Evolutionary conservation across 352 stramenopile species (phyloP).

Genomic region (Phytopythium helicoides): DNA sequence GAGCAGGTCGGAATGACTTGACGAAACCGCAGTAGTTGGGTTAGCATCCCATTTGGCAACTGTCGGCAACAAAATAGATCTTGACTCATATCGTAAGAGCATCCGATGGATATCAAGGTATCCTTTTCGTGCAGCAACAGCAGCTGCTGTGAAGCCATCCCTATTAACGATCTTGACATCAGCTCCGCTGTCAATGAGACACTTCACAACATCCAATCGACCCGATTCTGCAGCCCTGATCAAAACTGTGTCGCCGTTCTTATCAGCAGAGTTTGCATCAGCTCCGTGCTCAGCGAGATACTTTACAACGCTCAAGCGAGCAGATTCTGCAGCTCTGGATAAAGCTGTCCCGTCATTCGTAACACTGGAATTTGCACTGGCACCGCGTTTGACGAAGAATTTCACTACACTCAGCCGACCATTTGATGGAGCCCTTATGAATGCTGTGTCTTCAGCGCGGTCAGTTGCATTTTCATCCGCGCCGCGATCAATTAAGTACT

Average conservation of each 20-base stretch:
- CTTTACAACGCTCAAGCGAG: background rate
- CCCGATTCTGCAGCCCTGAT: background rate
- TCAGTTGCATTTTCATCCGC: background rate
- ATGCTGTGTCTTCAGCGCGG: too few species aligned
- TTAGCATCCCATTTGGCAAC: too few species aligned
- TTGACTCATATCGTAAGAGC: background rate
- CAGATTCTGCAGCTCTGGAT: background rate
- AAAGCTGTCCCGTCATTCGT: conserved; percentile 4
- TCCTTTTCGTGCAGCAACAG: background rate
- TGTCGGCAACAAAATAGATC: too few species aligned
- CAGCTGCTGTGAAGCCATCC: background rate
- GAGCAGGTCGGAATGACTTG: background rate
- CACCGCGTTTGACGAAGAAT: background rate
- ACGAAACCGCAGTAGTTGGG: background rate
- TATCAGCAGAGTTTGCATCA: too few species aligned
- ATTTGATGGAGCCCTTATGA: background rate
- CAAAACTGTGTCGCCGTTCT: too few species aligned
- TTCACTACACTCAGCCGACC: too few species aligned
- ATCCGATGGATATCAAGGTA: background rate
- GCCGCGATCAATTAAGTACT: too few species aligned
- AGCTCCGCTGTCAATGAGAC: background rate
- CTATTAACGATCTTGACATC: background rate
- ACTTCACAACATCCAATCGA: background rate
- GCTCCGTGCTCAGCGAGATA: background rate
- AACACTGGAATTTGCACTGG: conserved; percentile 2